These are phyloP conservation scores for Crinitomyces ghanaensis DNA, from an alignment of 805 yeast genomes.

Conservation along the genomic window DNA sequence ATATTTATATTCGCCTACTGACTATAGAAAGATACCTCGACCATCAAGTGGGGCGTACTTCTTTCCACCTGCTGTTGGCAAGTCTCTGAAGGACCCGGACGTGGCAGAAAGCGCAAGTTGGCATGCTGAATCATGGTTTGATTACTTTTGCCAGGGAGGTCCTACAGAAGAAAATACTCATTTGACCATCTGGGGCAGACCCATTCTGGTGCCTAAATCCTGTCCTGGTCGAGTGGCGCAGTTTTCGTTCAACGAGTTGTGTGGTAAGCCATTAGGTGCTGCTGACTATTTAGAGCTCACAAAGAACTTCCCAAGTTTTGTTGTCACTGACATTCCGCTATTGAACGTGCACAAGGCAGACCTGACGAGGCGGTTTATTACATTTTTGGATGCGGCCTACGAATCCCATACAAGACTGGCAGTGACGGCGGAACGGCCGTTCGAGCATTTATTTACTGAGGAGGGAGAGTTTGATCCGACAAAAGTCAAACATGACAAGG, in stretches of 20 bases:
- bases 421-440: constrained; percentile 80
- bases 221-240: constrained; percentile 78
- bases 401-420: constrained; percentile 83
- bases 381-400: constrained; percentile 90
- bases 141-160: constrained; percentile 59
- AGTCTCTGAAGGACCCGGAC: constrained; percentile 37
- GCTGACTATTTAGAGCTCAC: constrained; percentile 90
- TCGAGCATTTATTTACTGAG: constrained; percentile 75
- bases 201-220: constrained; percentile 60
- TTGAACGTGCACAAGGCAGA: constrained; percentile 70
- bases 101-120: constrained; percentile 39
- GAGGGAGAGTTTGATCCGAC: too few species aligned
- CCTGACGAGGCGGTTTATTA: constrained; percentile 80
- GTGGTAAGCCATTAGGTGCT: constrained; percentile 82
- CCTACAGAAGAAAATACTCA: constrained; percentile 25
- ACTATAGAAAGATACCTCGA: constrained; percentile 78
- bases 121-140: constrained; percentile 72
- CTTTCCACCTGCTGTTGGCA: constrained; percentile 49
- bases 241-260: constrained; percentile 74
- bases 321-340: constrained; percentile 89
- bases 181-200: constrained; percentile 75
- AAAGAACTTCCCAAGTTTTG: constrained; percentile 56
- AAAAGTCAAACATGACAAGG: too few species aligned
- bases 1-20: constrained; percentile 80
- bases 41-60: constrained; percentile 75